Base-by-base conservation (phyloP, 768 basidiomycete genomes). In the Leucocoprinus leucothites region DNA sequence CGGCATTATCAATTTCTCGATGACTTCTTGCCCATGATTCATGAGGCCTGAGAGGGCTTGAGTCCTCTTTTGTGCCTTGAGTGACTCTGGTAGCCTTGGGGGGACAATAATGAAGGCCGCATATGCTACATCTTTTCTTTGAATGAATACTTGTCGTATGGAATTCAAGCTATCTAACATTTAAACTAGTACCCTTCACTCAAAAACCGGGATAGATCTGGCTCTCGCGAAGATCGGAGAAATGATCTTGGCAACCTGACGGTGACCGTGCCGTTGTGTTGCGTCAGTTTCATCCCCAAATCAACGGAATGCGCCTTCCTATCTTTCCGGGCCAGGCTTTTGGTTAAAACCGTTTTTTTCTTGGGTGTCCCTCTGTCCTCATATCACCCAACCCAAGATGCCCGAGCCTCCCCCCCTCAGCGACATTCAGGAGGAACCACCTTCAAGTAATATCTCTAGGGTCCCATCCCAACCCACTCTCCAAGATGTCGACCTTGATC, bases 341-440 rank as follows among this genome's bases (percentile, higher is more conserved):
- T 31, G 11, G 5, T 38, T 38, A 38, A 13, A 38, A 38, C 9
- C 16, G 38, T 13, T 4, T 38, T 4, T 38, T 38, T n/a, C 38
- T 38, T 13, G 11, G 16, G 9, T 38, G 38, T 38, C 38, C 38
- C 38, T 38, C 38, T 31, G 16, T 38, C 38, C 16, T 38, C 16
- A 38, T 13, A 9, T 13, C 38, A 11, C 16, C 38, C 14, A 3
- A 9, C 11, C 16, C 16, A 38, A 13, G 34, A 57, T 57, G 59
- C 18, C 59, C 19, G 59, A 57, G 26, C 38, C 18, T 9, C 35
- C 36, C 26, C 51, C 6, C 5, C 48, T 57, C 26, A 21, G 19
- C 13, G 57, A 46, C 34, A 56, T 60, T 19, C 31, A 25, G 34
- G 57, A 58, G 50, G 60, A 58, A 46, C 6, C 59, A 7, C 24